Evolutionary conservation across 2,329 filamentous ascomycete species (phyloP), one percentile per base, ranked within the genome.

Genomic region (Chaetothyriales sp.): DNA sequence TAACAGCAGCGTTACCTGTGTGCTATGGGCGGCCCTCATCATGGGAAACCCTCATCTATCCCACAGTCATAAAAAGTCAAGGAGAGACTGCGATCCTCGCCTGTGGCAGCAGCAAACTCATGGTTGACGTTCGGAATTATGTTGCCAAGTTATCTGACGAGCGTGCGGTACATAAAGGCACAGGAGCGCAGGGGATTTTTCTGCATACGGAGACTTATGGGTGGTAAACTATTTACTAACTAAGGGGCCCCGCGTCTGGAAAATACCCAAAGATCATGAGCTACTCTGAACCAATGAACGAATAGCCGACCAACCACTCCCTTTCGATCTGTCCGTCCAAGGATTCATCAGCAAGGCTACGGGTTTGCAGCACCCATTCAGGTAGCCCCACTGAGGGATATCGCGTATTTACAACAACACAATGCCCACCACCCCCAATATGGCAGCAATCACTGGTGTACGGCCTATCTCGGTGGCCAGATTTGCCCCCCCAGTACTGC

Each of bases 121-220:
- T 76, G 2, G 70, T 73, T n/a, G 71, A 77, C 55, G 75, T 79
- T 4, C 71, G 79, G 52, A 72, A 69, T 13, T 73, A 69, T 51
- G 77, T 78, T 0, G 77, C 77, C 2, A 69, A 62, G 7, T 58
- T 83, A 44, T 80, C 77, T 57, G 80, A 85, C 62, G 81, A 84
- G 64, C 69, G 81, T 28, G 81, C 78, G 2, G 78, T 83, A 44
- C 80, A 83, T 58, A 83, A 83, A 63, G 81, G 81, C 1, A 83
- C 77, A 0, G 80, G 79, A 0, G 81, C 81, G 13, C 79, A 83
- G 62, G 81, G 80, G 0, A 76, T 83, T 25, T 81, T 75, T 62
- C 62, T 81, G 29, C 77, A 81, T 65, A 73, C 73, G 0, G 80
- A 82, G 63, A 72, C 69, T 18, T 82, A 80, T 65, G 74, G 71